phyloP scores from a whole-genome alignment of 805 yeast genomes.

The Danielozyma ontarioensis region DNA sequence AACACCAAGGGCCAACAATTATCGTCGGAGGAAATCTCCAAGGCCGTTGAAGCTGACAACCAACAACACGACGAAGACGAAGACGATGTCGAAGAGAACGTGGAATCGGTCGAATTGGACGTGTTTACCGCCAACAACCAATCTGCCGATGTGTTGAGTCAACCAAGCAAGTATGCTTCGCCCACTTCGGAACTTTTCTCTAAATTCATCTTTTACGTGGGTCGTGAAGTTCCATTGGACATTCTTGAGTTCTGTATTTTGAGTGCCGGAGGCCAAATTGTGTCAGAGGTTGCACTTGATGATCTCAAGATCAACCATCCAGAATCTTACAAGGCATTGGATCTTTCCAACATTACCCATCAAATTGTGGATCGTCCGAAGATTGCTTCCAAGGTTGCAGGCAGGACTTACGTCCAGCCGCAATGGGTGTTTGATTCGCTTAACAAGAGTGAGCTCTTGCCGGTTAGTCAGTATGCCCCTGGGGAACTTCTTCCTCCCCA shows the following conservation, averaged over 20 bases:
- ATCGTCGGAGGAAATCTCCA: conserved; percentile 36
- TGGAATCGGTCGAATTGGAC: conserved; percentile 45
- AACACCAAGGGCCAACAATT: conserved; percentile 31
- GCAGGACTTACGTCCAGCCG: conserved; percentile 93
- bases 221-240: conserved; percentile 94
- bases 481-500: conserved; percentile 97
- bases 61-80: conserved; percentile 32
- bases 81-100: conserved; percentile 37
- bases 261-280: conserved; percentile 79
- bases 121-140: conserved; percentile 58
- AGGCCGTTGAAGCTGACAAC: conserved; percentile 52
- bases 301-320: conserved; percentile 53
- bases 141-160: conserved; percentile 65
- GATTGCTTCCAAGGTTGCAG: conserved; percentile 69
- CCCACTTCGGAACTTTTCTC: conserved; percentile 64
- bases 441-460: conserved; percentile 67
- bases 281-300: conserved; percentile 85
- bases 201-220: conserved; percentile 75
- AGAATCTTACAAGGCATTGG: conserved; percentile 42
- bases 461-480: conserved; percentile 82
- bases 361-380: conserved; percentile 93
- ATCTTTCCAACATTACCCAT: conserved; percentile 74
- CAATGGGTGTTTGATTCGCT: conserved; percentile 96
- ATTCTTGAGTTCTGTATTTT: conserved; percentile 81
- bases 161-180: conserved; percentile 53